phyloP scores from a whole-genome alignment of 2,329 filamentous ascomycete species.

The Metarhizium robertsii region DNA sequence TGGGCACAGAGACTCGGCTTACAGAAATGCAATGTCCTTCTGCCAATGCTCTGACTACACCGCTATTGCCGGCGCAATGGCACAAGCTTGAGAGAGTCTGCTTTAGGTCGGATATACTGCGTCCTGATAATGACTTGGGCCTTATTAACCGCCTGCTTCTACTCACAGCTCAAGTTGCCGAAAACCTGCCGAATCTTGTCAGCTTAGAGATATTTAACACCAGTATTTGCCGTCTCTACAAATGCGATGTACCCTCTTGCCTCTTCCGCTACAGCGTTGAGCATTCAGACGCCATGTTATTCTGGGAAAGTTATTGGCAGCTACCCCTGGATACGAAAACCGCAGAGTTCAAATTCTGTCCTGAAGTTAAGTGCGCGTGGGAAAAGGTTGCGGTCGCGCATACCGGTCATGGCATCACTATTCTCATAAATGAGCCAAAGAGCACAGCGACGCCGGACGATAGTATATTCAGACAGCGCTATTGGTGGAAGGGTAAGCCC shows the following conservation, averaged over 20 bases:
- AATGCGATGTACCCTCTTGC: background rate
- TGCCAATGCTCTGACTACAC: slow-evolving; percentile 1
- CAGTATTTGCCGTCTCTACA: background rate
- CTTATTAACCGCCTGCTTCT: slow-evolving; percentile 1
- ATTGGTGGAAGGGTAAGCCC: background rate
- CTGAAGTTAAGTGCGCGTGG: slow-evolving; percentile 4
- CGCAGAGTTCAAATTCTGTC: slow-evolving; percentile 2
- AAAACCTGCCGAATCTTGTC: slow-evolving; percentile 3
- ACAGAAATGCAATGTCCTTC: slow-evolving; percentile 2
- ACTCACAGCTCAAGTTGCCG: slow-evolving; percentile 1
- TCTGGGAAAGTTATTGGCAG: slow-evolving; percentile 6
- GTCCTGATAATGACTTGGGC: slow-evolving; percentile 2
- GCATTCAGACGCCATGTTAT: slow-evolving; percentile 3
- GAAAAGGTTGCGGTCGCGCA: slow-evolving; percentile 2
- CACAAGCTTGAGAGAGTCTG: slow-evolving; percentile 5
- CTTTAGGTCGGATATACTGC: slow-evolving; percentile 3
- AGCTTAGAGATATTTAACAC: slow-evolving; percentile 5
- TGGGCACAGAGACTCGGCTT: background rate
- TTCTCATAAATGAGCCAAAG: slow-evolving; percentile 4
- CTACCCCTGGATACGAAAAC: slow-evolving; percentile 1
- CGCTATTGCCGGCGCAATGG: slow-evolving; percentile 4
- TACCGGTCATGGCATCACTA: slow-evolving; percentile 5
- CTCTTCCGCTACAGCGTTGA: slow-evolving; percentile 6
- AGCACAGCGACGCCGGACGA: background rate
- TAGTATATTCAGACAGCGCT: background rate